phyloP scores from a whole-genome alignment of 2,329 filamentous ascomycete species.

The Aspergillus spinulosporus region DNA sequence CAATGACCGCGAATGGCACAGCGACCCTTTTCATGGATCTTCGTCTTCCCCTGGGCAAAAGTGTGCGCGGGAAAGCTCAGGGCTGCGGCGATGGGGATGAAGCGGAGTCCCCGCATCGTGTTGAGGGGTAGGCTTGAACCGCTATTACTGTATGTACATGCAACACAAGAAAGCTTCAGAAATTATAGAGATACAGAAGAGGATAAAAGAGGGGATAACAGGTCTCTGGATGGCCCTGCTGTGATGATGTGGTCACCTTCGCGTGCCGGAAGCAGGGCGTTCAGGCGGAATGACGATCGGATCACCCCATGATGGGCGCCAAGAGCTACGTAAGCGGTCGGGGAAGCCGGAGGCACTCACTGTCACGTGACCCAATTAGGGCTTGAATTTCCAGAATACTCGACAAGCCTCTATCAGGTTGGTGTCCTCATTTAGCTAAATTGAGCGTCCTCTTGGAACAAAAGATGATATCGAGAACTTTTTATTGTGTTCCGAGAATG shows the following conservation, averaged over 20 bases:
- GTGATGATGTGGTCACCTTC: slow-evolving; percentile 1
- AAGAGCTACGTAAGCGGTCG: slow-evolving; percentile 12
- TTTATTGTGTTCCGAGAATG: too few species aligned
- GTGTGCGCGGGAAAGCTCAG: slow-evolving; percentile 31
- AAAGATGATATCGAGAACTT: too few species aligned
- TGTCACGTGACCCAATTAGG: neutral
- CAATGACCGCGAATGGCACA: slow-evolving; percentile 91
- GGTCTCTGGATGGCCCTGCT: slow-evolving; percentile 29
- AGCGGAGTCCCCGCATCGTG: slow-evolving; percentile 35
- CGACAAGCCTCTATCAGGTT: too few species aligned
- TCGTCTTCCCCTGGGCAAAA: slow-evolving; percentile 37
- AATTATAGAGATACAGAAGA: neutral
- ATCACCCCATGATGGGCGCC: slow-evolving; percentile 2
- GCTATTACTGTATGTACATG: slow-evolving; percentile 3
- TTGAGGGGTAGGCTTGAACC: slow-evolving; percentile 8
- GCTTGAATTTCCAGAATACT: neutral
- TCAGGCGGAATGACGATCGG: slow-evolving; percentile 1
- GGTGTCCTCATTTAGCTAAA: too few species aligned
- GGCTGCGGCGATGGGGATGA: slow-evolving; percentile 28
- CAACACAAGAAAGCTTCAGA: neutral
- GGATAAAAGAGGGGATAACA: neutral
- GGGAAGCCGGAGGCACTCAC: neutral
- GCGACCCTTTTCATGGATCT: slow-evolving; percentile 78
- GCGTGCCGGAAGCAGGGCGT: neutral
- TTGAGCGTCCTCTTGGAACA: too few species aligned